A percentile compares a stretch with the other conserved stretches of the same genome.
phyloP scores from a whole-genome alignment of 1,139 yeast genomes.

The Kazachstania sp. region DNA sequence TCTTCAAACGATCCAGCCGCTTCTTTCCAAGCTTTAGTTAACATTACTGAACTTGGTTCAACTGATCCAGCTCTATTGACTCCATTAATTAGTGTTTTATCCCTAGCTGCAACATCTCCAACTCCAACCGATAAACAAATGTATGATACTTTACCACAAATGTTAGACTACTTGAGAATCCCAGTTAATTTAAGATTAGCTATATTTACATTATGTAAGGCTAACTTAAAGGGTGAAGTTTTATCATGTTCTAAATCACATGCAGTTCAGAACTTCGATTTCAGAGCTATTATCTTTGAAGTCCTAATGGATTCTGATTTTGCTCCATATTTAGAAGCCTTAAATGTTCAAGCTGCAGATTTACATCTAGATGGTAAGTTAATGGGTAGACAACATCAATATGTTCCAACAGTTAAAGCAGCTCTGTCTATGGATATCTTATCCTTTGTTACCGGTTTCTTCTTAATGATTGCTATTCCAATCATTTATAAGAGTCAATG shows the following conservation, averaged over 20 bases:
- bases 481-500: conserved; percentile 1
- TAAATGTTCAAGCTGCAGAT: conserved; percentile 23
- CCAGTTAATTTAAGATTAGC: conserved; percentile 26
- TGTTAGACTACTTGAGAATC: conserved; percentile 22
- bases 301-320: conserved; percentile 26
- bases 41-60: conserved; percentile 23
- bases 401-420: conserved; percentile 27
- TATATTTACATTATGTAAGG: conserved; percentile 27
- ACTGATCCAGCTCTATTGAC: conserved; percentile 19
- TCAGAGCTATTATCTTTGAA: conserved; percentile 24
- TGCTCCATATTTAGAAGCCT: conserved; percentile 25
- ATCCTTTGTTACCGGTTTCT: conserved; percentile 21
- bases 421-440: conserved; percentile 24
- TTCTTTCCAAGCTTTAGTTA: conserved; percentile 22
- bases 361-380: conserved; percentile 27
- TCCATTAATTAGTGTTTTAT: conserved; percentile 21
- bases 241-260: conserved; percentile 21
- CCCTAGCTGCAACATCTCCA: conserved; percentile 11
- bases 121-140: conserved; percentile 18
- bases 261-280: conserved; percentile 26
- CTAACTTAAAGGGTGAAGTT: conserved; percentile 16
- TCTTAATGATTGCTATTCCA: conserved; percentile 11
- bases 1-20: conserved; percentile 23
- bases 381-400: conserved; percentile 22
- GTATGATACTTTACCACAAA: conserved; percentile 18